Conservation (phyloP, 192 early-diverging fungal genomes). For the Helicostylum pulchrum region DNA sequence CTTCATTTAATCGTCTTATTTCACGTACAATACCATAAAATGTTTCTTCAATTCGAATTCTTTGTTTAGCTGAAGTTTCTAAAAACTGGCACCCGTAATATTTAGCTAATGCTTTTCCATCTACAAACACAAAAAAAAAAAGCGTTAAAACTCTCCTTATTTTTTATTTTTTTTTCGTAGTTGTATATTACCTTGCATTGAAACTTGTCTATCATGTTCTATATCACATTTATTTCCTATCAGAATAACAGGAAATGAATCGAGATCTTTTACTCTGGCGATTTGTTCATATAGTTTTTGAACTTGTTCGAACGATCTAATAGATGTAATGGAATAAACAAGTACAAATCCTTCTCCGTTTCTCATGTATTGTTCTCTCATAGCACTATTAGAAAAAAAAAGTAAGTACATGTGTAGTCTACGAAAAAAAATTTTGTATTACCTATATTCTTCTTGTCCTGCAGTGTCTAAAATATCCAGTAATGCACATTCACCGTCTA, state of each 20-base stretch:
- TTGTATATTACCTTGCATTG: slow-evolving; percentile 26
- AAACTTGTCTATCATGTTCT: slow-evolving; percentile 56
- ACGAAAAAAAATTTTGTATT: slow-evolving; percentile 6
- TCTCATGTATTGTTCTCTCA: slow-evolving; percentile 78
- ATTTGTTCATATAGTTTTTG: slow-evolving; percentile 68
- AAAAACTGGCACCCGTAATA: slow-evolving; percentile 57
- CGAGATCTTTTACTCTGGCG: slow-evolving; percentile 74
- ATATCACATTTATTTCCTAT: slow-evolving; percentile 90
- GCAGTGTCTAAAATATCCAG: slow-evolving; percentile 95
- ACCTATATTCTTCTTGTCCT: slow-evolving; percentile 89
- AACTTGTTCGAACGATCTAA: slow-evolving; percentile 73
- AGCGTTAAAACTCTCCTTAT: too few species aligned
- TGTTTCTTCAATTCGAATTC: slow-evolving; percentile 28
- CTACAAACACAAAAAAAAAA: neutral
- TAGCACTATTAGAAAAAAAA: slow-evolving; percentile 27
- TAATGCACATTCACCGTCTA: slow-evolving; percentile 83
- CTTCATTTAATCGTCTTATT: slow-evolving; percentile 77
- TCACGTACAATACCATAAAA: slow-evolving; percentile 66
- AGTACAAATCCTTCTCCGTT: slow-evolving; percentile 82
- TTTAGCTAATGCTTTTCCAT: slow-evolving; percentile 56
- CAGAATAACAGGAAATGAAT: slow-evolving; percentile 75
- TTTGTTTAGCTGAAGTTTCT: slow-evolving; percentile 50
- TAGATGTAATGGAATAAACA: slow-evolving; percentile 76
- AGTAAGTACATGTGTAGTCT: too few species aligned
- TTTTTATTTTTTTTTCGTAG: too few species aligned